Percentiles rank a stretch among this genome's conserved stretches.
Evolutionary conservation across 305 asterid genomes (phyloP).

Genomic region (Fraxinus platypoda): DNA sequence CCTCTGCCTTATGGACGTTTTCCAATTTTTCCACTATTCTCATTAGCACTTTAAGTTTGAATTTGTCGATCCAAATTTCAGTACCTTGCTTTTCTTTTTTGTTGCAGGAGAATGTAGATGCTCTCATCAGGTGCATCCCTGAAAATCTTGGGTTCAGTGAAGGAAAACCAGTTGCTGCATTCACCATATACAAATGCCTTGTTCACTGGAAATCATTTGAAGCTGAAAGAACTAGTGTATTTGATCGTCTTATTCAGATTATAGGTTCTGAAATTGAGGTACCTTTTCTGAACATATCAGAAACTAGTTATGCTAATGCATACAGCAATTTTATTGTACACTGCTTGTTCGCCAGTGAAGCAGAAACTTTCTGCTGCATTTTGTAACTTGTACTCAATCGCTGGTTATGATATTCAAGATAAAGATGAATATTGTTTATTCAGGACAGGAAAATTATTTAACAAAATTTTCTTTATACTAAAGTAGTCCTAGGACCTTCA

Average conservation of each 20-base stretch:
- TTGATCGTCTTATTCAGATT: constrained; percentile 77
- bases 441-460: not conserved
- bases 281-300: not conserved
- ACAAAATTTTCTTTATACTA: not conserved
- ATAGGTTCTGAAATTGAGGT: constrained; percentile 93
- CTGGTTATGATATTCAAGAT: not conserved
- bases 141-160: constrained; percentile 76
- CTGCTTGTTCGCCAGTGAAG: not conserved
- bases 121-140: constrained; percentile 59
- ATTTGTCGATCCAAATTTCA: constrained; percentile 2
- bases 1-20: not conserved
- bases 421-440: not conserved
- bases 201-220: constrained; percentile 82
- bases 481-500: not conserved
- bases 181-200: constrained; percentile 82
- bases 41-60: constrained; percentile 5
- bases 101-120: constrained; percentile 64
- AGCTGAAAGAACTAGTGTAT: constrained; percentile 76
- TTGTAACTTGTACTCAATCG: not conserved
- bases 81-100: not conserved
- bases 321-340: not conserved
- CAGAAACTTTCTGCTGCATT: not conserved
- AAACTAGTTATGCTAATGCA: not conserved
- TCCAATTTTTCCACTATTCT: not conserved
- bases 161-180: constrained; percentile 91